Base-by-base conservation (phyloP, 768 basidiomycete genomes). In the Kwoniella sp. region DNA sequence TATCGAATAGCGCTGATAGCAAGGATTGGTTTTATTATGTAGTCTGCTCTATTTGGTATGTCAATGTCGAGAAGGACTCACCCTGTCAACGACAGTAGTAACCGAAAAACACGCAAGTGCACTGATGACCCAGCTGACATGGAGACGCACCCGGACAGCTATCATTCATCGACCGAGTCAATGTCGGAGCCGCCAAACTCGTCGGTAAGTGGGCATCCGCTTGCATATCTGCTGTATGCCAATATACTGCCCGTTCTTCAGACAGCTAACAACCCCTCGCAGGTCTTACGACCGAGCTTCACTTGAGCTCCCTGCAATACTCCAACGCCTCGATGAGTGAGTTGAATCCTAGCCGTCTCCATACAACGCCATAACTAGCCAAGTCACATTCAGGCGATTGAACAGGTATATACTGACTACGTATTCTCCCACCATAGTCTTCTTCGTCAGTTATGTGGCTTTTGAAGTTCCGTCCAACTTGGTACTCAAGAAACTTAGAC, bases 391-490 rank as follows among this genome's bases (percentile, higher is more conserved):
- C n/a, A n/a, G n/a, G n/a, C n/a, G n/a, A n/a, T n/a, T n/a, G n/a
- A n/a, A n/a, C n/a, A n/a, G n/a, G n/a, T n/a, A n/a, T n/a, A n/a
- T n/a, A n/a, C n/a, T n/a, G n/a, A n/a, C n/a, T n/a, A n/a, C n/a
- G n/a, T n/a, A n/a, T n/a, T n/a, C 1, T 13, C 21, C 15, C 51
- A 15, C 44, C 36, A 2, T 21, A 76, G 71, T 74, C 58, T 78
- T 79, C 73, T 79, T 79, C 62, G 74, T 79, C 49, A 70, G 65
- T 49, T 77, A 79, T 55, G 72, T 77, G 48, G 78, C 72, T 1
- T 76, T 78, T 58, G 78, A 79, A 58, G 71, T 78, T 17, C 78
- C 78, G 0, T 72, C 70, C 19, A 77, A 78, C 56, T 48, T 78
- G 46, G 72, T 79, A 12, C 65, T 79, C 25, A 79, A 79, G 55